phyloP scores from a whole-genome alignment of 208 protist genomes.

The Leptomonas seymouri region DNA sequence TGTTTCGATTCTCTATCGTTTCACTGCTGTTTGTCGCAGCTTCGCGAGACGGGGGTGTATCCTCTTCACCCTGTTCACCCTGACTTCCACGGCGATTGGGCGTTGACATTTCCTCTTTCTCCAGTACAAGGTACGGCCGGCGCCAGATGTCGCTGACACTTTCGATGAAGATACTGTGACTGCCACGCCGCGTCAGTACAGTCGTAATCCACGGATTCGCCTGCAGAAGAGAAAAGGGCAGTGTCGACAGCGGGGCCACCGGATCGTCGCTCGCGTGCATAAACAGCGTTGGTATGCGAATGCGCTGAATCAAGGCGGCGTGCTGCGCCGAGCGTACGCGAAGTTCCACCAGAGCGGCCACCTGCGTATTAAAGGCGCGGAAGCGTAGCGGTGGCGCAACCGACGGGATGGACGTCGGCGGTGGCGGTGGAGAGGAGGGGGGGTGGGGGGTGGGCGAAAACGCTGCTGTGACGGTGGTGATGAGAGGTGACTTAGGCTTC shows the following conservation, averaged over 20 bases:
- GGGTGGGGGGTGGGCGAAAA: too few relatives aligned
- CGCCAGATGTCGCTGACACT: constrained; percentile 22
- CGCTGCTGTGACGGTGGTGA: too few relatives aligned
- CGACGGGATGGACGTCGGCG: constrained; percentile 21
- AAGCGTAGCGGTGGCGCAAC: neutral
- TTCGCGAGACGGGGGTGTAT: too few relatives aligned
- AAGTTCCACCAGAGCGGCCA: constrained; percentile 39
- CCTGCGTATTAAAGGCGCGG: constrained; percentile 16
- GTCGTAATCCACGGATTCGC: constrained; percentile 38
- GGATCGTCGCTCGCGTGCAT: constrained; percentile 48
- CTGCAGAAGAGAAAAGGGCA: constrained; percentile 39
- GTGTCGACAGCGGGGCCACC: constrained; percentile 34
- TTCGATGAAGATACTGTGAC: constrained; percentile 50
- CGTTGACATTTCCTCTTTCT: neutral
- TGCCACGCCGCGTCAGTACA: constrained; percentile 56
- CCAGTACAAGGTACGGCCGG: constrained; percentile 22
- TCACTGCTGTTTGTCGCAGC: neutral
- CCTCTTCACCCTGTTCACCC: too few relatives aligned
- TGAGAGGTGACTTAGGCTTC: too few relatives aligned
- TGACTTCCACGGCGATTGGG: neutral
- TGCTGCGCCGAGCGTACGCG: constrained; percentile 35
- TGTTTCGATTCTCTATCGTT: neutral
- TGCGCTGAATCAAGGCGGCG: constrained; percentile 36
- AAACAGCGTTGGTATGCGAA: constrained; percentile 42
- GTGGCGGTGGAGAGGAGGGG: neutral